Base-by-base conservation (phyloP, 257 asterid genomes). In the Ehretia macrophylla region DNA sequence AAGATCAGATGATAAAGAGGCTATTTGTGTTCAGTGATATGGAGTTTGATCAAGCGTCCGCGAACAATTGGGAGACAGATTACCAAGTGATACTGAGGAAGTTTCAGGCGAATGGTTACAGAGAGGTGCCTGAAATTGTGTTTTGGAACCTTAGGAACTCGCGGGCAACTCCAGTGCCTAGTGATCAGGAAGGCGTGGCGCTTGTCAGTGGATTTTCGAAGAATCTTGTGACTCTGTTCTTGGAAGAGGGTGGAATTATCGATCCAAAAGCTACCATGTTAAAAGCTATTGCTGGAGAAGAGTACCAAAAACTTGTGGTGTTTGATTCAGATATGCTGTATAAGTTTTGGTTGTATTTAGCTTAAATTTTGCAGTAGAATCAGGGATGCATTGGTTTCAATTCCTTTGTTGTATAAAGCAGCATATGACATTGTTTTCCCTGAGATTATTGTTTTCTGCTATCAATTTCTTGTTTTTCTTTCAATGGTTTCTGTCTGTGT, bases 121-220 rank as follows among this genome's bases (percentile, higher is more conserved):
- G 47, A 56, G 72, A 57, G 14, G 84, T 81, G 60, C 86, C 88
- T 0, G 86, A 84, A 59, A 75, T 81, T 11, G 88, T 81, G 68
- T 84, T 84, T 57, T 84, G 93, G 88, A 84, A 84, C 74, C 82
- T 84, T 8, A 64, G 83, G 23, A 58, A 68, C 54, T 84, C 93
- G 0, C 54, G 59, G 27, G 67, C 88, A 13, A 81, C 84, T 8
- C 88, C 84, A 5, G 84, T 84, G 27, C 12, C 54, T 50, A 84
- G 77, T 0, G 68, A 57, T 4, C 78, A 81, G 74, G 75, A 60
- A 54, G 86, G 88, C 32, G 93, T 79, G 23, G 83, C 85, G 0
- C 64, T 76, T 14, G 86, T 81, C n/a, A 75, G 84, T 62, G 93
- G 88, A 14, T 81, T 76, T 53, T 81, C 93, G 1, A 76, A 75